Evolutionary conservation across 208 protist species (phyloP).

Genomic region (Chromosphaera perkinsii): DNA sequence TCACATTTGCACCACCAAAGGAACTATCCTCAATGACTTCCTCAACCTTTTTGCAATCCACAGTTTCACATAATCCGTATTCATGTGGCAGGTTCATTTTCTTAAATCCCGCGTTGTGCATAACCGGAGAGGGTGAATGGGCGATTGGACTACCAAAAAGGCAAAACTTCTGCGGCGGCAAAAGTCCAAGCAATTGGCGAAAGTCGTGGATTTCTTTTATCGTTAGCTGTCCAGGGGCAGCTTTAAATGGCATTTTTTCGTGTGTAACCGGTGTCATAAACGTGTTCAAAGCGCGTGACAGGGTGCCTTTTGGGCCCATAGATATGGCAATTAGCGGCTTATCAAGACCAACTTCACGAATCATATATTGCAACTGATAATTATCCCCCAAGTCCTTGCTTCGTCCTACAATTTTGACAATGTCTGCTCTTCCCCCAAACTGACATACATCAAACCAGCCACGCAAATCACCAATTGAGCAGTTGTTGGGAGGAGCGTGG

Average conservation of each 20-base stretch:
- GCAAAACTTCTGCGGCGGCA: conserved; percentile 2
- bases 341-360: background rate
- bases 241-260: background rate
- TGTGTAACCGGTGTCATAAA: conserved; percentile 36
- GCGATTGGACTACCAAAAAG: conserved; percentile 34
- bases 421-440: conserved; percentile 7
- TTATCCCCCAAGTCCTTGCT: background rate
- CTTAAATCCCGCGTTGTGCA: conserved; percentile 41
- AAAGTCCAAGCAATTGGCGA: conserved; percentile 9
- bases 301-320: conserved; percentile 24
- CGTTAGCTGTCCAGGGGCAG: conserved; percentile 38
- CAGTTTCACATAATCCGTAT: conserved; percentile 19
- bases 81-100: background rate
- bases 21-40: background rate
- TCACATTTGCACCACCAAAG: conserved; percentile 38
- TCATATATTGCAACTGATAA: background rate
- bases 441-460: conserved; percentile 1
- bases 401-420: conserved; percentile 27
- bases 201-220: background rate
- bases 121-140: conserved; percentile 26
- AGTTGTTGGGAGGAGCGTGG: background rate
- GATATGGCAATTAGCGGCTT: conserved; percentile 14
- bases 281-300: conserved; percentile 31
- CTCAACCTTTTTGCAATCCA: background rate
- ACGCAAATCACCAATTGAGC: background rate